Percentiles rank a stretch among this genome's conserved stretches.
These are phyloP conservation scores for Pulveroboletus sp. DNA, from an alignment of 768 basidiomycete species.

Conservation along the genomic window DNA sequence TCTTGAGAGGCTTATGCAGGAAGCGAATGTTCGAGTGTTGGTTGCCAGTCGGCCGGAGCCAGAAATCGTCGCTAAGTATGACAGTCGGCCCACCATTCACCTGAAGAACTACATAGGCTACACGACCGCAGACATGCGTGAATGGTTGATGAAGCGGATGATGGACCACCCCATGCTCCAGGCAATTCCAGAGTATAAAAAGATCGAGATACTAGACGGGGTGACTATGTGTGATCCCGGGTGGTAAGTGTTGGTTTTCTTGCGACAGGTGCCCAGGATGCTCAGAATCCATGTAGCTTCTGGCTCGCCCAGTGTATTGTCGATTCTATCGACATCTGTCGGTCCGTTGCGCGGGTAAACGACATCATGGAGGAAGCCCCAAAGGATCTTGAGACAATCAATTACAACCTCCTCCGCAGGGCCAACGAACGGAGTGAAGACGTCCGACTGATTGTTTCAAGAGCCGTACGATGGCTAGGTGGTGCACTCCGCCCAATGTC, in stretches of 20 bases:
- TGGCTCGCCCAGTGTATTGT: conserved; percentile 28
- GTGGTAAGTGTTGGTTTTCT: conserved; percentile 15
- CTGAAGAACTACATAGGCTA: conserved; percentile 22
- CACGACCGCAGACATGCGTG: conserved; percentile 21
- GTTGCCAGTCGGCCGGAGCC: conserved; percentile 23
- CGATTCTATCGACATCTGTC: conserved; percentile 26
- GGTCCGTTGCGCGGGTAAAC: conserved; percentile 24
- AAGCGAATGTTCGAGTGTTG: conserved; percentile 22
- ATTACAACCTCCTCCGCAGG: conserved; percentile 21
- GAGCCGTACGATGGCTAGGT: conserved; percentile 22
- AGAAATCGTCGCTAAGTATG: conserved; percentile 16
- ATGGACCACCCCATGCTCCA: conserved; percentile 21
- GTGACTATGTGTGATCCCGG: conserved; percentile 12
- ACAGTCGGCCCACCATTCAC: conserved; percentile 16
- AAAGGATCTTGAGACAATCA: conserved; percentile 18
- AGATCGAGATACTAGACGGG: conserved; percentile 18
- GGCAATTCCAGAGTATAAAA: conserved; percentile 21
- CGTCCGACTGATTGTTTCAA: conserved; percentile 23
- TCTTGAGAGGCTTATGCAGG: conserved; percentile 22
- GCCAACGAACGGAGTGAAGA: conserved; percentile 22
- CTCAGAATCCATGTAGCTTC: conserved; percentile 14
- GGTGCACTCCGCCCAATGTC: conserved; percentile 27
- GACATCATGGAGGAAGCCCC: conserved; percentile 16
- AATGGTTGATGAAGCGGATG: conserved; percentile 25
- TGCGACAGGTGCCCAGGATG: background rate